Evolutionary conservation across 2,329 filamentous ascomycete species (phyloP), one percentile per base, ranked within the genome.

Genomic region (Cytospora leucostoma): DNA sequence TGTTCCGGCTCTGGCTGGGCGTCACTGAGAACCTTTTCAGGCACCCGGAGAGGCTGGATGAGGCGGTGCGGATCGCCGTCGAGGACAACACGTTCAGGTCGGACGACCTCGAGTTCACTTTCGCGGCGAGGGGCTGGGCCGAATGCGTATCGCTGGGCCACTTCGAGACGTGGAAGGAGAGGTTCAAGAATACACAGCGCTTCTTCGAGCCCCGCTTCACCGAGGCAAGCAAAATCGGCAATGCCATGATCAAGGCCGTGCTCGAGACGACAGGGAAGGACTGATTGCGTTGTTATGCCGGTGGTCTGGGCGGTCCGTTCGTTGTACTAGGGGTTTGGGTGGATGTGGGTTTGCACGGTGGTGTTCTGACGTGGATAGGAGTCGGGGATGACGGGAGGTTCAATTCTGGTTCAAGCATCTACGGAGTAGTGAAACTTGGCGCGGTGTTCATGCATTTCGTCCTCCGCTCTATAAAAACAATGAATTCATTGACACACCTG

Each of bases 1-100:
- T 98, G 54, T 99, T 99, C 81, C 90, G 95, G 57, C 86, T 99
- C 68, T 97, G 95, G 87, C 85, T 99, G 38, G 95, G 95, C 62
- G 96, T 97, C n/a, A 94, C 93, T 1, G 95, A 99, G 78, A 94
- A 96, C 74, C 82, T 99, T 44, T 99, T 97, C 80, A 89, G 93
- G 68, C 93, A 93, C 71, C 83, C 86, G 19, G 85, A 84, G 3
- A 81, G 97, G 59, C 86, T 99, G 15, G 89, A 96, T 57, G 92
- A 95, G 73, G 90, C 90, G 32, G 85, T 99, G 69, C 84, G 89
- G 56, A 95, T 92, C 8, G 94, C 93, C 3, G 87, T 97, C 70
- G 85, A 94, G 67, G 94, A 99, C 76, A 89, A 91, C 70, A 94
- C 89, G 0, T 99, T 97, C 78, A 85, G 95, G n/a, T 90, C 89